These are phyloP conservation scores for Pseudocercospora musae DNA, from an alignment of 2,329 filamentous ascomycete genomes.

Conservation along the genomic window DNA sequence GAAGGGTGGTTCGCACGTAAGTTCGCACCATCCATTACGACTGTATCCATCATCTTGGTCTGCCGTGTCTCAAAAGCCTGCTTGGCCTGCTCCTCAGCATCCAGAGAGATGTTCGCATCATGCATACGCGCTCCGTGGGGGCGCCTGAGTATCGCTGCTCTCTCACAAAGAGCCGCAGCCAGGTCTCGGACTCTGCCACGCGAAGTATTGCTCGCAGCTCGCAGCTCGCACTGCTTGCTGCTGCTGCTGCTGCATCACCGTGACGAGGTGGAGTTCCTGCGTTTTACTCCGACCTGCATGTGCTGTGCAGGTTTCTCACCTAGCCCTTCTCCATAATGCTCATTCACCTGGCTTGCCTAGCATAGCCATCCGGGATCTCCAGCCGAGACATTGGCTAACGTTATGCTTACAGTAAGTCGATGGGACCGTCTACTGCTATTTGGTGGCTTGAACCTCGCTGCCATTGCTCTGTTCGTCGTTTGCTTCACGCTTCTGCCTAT, in stretches of 20 bases:
- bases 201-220: slow-evolving; percentile 20
- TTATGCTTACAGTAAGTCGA: slow-evolving; percentile 71
- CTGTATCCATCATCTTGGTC: slow-evolving; percentile 2
- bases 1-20: slow-evolving; percentile 94
- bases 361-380: slow-evolving; percentile 17
- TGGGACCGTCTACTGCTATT: slow-evolving; percentile 97
- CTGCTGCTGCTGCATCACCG: slow-evolving; percentile 16
- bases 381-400: slow-evolving; percentile 36
- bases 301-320: slow-evolving; percentile 17
- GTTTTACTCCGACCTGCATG: slow-evolving; percentile 24
- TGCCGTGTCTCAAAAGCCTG: slow-evolving; percentile 11
- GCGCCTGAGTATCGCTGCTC: slow-evolving; percentile 16
- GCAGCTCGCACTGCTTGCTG: slow-evolving; percentile 14
- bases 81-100: slow-evolving; percentile 12
- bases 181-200: slow-evolving; percentile 24
- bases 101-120: slow-evolving; percentile 17
- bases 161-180: slow-evolving; percentile 21
- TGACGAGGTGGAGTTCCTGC: slow-evolving; percentile 31
- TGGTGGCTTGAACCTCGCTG: slow-evolving; percentile 82
- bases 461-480: slow-evolving; percentile 86
- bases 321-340: slow-evolving; percentile 8
- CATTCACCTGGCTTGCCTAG: slow-evolving; percentile 15
- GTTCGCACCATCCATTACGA: slow-evolving; percentile 41
- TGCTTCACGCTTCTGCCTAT: slow-evolving; percentile 88
- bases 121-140: slow-evolving; percentile 16